Evolutionary conservation across 352 stramenopile genomes (phyloP).

Genomic region (Phytophthora litchii): DNA sequence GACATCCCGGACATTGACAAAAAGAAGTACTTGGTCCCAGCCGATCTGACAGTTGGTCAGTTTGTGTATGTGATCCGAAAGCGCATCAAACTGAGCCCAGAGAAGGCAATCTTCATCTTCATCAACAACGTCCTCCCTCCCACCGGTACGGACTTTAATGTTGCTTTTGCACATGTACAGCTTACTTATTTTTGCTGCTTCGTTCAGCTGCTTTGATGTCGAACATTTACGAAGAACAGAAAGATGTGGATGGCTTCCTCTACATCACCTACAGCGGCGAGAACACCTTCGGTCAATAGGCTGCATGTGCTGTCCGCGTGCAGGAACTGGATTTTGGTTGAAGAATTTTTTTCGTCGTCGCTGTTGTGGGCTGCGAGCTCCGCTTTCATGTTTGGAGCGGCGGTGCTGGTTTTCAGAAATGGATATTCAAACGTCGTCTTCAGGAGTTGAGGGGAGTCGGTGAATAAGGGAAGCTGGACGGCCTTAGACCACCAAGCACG

Average conservation of each 20-base stretch:
- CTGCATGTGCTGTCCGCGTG: constrained; percentile 15
- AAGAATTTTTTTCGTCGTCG: constrained; percentile 35
- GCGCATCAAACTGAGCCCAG: constrained; percentile 97
- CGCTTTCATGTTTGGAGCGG: constrained; percentile 11
- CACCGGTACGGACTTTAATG: constrained; percentile 69
- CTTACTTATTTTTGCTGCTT: constrained; percentile 12
- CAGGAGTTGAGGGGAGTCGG: not conserved
- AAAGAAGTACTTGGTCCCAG: constrained; percentile 99
- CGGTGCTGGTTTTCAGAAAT: constrained; percentile 8
- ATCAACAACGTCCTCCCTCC: constrained; percentile 98
- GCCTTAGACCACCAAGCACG: constrained; percentile 10
- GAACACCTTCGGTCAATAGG: constrained; percentile 97
- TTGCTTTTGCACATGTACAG: not conserved
- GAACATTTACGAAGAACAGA: constrained; percentile 99
- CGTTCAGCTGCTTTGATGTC: constrained; percentile 95
- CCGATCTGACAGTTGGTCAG: constrained; percentile 97
- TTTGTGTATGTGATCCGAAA: constrained; percentile 99
- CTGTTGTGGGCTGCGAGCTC: constrained; percentile 9
- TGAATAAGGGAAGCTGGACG: constrained; percentile 10
- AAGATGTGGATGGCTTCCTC: constrained; percentile 98
- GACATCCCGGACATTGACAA: constrained; percentile 99
- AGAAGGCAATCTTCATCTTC: constrained; percentile 99
- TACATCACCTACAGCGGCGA: constrained; percentile 99
- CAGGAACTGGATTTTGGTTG: constrained; percentile 43
- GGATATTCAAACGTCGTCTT: constrained; percentile 9